A percentile compares a stretch with the other conserved stretches of the same genome.
Conservation (phyloP, 2,329 filamentous ascomycete genomes). For the Mycosphaerella sp. region DNA sequence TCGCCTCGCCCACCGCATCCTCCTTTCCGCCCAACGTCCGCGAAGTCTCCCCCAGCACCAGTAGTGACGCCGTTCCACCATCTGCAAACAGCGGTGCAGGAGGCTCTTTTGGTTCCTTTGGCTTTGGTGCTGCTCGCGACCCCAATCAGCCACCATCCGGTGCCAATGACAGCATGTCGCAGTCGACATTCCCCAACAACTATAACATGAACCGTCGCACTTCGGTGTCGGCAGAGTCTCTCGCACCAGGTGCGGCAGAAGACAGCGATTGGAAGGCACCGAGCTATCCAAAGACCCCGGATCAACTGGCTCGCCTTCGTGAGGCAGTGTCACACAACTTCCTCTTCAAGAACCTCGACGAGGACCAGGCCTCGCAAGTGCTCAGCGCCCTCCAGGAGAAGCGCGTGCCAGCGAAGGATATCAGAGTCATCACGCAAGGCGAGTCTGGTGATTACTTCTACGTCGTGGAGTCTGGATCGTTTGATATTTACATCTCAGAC, state of each 20-base stretch:
- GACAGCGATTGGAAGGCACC: constrained; percentile 90
- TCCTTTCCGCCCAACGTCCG: constrained; percentile 41
- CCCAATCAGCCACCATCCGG: constrained; percentile 30
- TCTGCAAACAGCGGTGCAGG: constrained; percentile 13
- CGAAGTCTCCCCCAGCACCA: constrained; percentile 43
- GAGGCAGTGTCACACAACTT: constrained; percentile 83
- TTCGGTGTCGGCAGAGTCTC: constrained; percentile 91
- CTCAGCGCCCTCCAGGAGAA: constrained; percentile 90
- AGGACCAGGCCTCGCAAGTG: constrained; percentile 82
- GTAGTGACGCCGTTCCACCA: constrained; percentile 23
- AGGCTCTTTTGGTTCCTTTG: constrained; percentile 34
- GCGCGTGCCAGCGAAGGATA: constrained; percentile 83
- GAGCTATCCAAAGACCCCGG: constrained; percentile 70
- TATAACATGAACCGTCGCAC: constrained; percentile 92
- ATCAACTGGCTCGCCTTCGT: constrained; percentile 74
- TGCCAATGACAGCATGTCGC: constrained; percentile 45
- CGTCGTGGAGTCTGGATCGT: constrained; percentile 82
- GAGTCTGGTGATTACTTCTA: constrained; percentile 98
- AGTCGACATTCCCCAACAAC: constrained; percentile 74
- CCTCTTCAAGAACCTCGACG: constrained; percentile 87
- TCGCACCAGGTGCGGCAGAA: constrained; percentile 77
- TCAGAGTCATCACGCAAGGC: constrained; percentile 88
- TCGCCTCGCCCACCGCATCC: constrained; percentile 63
- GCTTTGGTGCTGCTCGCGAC: constrained; percentile 18
- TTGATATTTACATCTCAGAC: constrained; percentile 84